Conservation (phyloP, 106 monocot species). For the Xerophyta viscosa region DNA sequence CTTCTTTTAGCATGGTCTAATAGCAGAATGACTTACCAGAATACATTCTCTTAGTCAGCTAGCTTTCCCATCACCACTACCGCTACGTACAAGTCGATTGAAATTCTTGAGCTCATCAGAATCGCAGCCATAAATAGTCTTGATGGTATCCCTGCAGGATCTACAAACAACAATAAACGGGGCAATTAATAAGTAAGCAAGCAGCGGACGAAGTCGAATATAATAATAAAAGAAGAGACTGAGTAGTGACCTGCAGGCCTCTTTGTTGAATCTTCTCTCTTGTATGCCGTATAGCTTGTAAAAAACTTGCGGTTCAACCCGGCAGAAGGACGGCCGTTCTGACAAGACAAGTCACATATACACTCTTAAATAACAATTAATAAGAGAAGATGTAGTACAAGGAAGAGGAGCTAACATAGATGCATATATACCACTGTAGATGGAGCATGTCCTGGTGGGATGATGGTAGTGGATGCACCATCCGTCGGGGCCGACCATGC, state of each 20-base stretch:
- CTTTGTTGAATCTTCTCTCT: conserved; percentile 35
- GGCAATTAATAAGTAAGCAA: not conserved
- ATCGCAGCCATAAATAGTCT: conserved; percentile 31
- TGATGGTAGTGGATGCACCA: conserved; percentile 61
- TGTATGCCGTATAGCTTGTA: conserved; percentile 36
- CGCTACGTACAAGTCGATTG: conserved; percentile 14
- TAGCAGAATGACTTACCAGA: no score
- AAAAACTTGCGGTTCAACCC: conserved; percentile 55
- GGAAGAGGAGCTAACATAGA: not conserved
- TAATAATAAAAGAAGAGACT: not conserved
- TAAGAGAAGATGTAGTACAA: no score
- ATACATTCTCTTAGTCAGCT: no score
- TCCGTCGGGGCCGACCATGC: conserved; percentile 45
- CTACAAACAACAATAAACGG: conserved; percentile 8
- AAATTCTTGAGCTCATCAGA: conserved; percentile 50
- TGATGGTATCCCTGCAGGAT: conserved; percentile 46
- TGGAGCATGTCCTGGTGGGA: conserved; percentile 38
- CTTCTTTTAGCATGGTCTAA: no score
- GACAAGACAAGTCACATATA: not conserved
- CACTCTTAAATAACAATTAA: not conserved
- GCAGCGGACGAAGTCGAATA: not conserved
- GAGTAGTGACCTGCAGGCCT: conserved; percentile 46
- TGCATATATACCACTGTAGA: conserved; percentile 27
- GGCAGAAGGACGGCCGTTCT: conserved; percentile 53
- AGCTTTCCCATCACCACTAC: no score